Base-by-base conservation (phyloP, 768 basidiomycete species). In the Leucocoprinus sp. region DNA sequence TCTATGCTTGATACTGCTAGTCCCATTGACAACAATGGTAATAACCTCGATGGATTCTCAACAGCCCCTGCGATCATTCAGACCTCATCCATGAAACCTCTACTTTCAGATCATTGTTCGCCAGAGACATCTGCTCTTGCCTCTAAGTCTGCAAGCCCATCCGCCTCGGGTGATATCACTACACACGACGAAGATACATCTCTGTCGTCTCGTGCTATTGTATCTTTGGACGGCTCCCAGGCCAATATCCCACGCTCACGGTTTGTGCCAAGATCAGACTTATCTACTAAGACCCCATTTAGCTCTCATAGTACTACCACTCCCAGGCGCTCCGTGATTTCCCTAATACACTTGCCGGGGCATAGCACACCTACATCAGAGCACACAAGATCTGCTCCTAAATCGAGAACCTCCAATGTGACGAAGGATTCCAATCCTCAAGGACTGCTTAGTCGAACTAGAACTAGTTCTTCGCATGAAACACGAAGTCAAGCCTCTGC, bases 321-420 rank as follows among this genome's bases (percentile, higher is more conserved):
- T 35, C 57, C 57, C 35, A 50, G 51, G n/a, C 38, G 28, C 17
- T 63, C 62, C 3, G 52, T 56, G 21, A 54, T 58, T 2, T 62
- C 63, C 3, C 43, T 66, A 8, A 53, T 62, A 5, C 52, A 55
- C 28, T 52, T 56, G 6, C 49, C 61, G 23, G 55, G 44, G 3
- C 43, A 45, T 18, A 33, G 34, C 24, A 37, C 45, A 23, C 36
- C 43, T 23, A 44, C 50, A 12, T 26, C 49, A 4, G 12, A 53
- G 11, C 35, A 29, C 17, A 11, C 24, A 12, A 19, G 43, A 28
- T 37, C 47, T 24, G 37, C 41, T 43, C 43, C 46, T 7, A 42
- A 40, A 21, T 43, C 50, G n/a, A 41, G 52, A 26, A 50, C 52
- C 9, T 54, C 53, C 1, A 37, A 45, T 24, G 40, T 51, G 6